Percentiles rank a stretch among this genome's conserved stretches.
Conservation (phyloP, 2,329 filamentous ascomycete genomes). For the Colletotrichum somersetense region DNA sequence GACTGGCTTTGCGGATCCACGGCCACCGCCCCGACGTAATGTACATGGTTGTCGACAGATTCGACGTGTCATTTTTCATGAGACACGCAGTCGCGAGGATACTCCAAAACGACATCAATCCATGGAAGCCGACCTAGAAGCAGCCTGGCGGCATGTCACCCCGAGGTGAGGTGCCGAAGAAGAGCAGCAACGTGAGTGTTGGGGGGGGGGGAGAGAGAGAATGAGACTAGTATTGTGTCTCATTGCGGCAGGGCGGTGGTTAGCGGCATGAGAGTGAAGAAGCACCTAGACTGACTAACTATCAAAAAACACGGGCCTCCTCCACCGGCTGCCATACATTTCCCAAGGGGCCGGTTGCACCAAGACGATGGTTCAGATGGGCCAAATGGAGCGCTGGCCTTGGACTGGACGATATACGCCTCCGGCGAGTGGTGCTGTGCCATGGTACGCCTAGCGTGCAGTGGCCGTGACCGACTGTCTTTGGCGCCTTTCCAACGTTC, state of each 20-base stretch:
- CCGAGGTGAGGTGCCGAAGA: conserved; percentile 20
- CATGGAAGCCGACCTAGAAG: conserved; percentile 2
- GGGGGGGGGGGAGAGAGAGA: not conserved
- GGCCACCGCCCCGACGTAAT: not conserved
- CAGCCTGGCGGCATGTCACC: conserved; percentile 13
- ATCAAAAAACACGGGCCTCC: conserved; percentile 5
- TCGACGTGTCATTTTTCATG: not conserved
- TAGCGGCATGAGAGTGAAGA: conserved; percentile 30
- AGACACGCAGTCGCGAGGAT: conserved; percentile 10
- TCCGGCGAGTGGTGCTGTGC: conserved; percentile 16
- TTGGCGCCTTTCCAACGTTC: conserved; percentile 38
- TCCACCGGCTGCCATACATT: conserved; percentile 19
- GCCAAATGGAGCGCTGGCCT: conserved; percentile 11
- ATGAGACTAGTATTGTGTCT: conserved; percentile 31
- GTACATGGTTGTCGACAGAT: conserved; percentile 3
- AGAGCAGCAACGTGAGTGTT: conserved; percentile 9
- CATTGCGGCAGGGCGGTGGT: conserved; percentile 15
- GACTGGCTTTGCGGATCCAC: not conserved
- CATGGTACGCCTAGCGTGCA: conserved; percentile 29
- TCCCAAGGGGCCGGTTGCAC: conserved; percentile 40
- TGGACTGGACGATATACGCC: conserved; percentile 36
- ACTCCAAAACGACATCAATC: not conserved
- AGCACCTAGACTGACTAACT: conserved; percentile 12
- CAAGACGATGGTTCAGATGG: conserved; percentile 26
- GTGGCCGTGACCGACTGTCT: conserved; percentile 25